These are phyloP conservation scores for Phoma sp. DNA, from an alignment of 2,329 filamentous ascomycete species.

Conservation along the genomic window DNA sequence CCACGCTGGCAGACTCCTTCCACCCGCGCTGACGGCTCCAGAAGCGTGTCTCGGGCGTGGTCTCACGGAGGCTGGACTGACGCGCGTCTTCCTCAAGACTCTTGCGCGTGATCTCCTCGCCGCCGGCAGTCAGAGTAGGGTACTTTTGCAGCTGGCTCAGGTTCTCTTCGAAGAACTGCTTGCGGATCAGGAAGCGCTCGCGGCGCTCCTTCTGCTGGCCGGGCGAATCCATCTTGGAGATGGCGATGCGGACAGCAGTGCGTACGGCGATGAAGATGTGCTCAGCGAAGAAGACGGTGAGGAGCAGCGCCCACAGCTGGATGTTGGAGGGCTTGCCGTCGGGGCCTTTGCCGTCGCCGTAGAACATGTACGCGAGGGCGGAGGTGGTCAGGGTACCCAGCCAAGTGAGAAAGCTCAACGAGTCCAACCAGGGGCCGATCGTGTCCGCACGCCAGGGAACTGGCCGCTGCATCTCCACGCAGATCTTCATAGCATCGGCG, in stretches of 20 bases:
- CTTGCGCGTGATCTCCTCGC: slow-evolving; percentile 66
- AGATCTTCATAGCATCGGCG: slow-evolving; percentile 93
- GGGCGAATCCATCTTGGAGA: slow-evolving; percentile 83
- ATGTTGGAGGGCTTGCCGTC: slow-evolving; percentile 73
- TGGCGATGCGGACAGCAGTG: slow-evolving; percentile 71
- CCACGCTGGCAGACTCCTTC: slow-evolving; percentile 58
- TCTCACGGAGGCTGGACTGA: slow-evolving; percentile 48
- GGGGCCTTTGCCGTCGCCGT: slow-evolving; percentile 68
- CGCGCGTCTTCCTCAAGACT: slow-evolving; percentile 66
- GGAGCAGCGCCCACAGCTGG: slow-evolving; percentile 78
- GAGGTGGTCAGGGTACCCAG: slow-evolving; percentile 86
- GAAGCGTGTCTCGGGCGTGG: slow-evolving; percentile 56
- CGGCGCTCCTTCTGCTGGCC: slow-evolving; percentile 84
- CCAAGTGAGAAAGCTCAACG: slow-evolving; percentile 90
- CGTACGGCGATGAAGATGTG: slow-evolving; percentile 86
- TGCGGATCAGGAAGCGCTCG: slow-evolving; percentile 80
- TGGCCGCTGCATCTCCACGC: slow-evolving; percentile 84
- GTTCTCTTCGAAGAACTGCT: slow-evolving; percentile 77
- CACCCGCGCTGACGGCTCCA: slow-evolving; percentile 59
- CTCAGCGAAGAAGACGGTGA: slow-evolving; percentile 84
- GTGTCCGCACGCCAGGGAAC: slow-evolving; percentile 90
- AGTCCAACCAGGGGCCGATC: slow-evolving; percentile 90
- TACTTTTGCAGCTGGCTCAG: slow-evolving; percentile 61
- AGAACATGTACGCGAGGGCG: slow-evolving; percentile 89
- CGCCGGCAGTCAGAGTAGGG: slow-evolving; percentile 50